These are phyloP conservation scores for Chloris gayana DNA, from an alignment of 176 grass and related monocot genomes.

Conservation along the genomic window DNA sequence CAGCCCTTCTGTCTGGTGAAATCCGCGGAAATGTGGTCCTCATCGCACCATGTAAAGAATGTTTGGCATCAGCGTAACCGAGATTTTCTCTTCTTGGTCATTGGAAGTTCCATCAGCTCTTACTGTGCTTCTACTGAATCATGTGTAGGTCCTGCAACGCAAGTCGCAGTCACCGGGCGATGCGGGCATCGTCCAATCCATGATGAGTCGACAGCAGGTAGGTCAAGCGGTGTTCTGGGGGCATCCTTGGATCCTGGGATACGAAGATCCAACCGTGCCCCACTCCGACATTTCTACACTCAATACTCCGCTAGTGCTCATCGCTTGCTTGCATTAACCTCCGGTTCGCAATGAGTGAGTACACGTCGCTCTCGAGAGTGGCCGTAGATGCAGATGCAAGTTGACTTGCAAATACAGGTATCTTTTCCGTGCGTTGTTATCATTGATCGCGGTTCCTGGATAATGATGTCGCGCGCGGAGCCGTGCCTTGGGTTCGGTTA, in stretches of 20 bases:
- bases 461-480: neutral
- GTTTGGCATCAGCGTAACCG: neutral
- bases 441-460: neutral
- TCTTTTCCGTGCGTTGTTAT: neutral
- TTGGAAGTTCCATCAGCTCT: neutral
- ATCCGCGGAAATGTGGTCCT: neutral
- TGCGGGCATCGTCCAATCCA: neutral
- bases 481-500: neutral
- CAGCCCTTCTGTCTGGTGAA: neutral
- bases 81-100: too few species aligned
- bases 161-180: neutral
- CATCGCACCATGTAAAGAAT: neutral
- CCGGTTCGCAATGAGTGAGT: neutral
- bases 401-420: neutral
- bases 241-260: constrained; percentile 34
- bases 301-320: neutral
- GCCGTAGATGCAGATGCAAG: neutral
- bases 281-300: neutral
- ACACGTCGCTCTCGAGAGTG: neutral
- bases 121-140: neutral
- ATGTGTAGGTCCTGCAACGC: neutral
- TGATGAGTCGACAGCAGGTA: constrained; percentile 18
- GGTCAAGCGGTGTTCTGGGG: neutral
- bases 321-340: neutral
- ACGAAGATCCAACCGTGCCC: neutral